Percentiles rank a stretch among this genome's conserved stretches.
These are phyloP conservation scores for Plectranthus barbatus DNA, from an alignment of 257 asterid species.

Conservation along the genomic window DNA sequence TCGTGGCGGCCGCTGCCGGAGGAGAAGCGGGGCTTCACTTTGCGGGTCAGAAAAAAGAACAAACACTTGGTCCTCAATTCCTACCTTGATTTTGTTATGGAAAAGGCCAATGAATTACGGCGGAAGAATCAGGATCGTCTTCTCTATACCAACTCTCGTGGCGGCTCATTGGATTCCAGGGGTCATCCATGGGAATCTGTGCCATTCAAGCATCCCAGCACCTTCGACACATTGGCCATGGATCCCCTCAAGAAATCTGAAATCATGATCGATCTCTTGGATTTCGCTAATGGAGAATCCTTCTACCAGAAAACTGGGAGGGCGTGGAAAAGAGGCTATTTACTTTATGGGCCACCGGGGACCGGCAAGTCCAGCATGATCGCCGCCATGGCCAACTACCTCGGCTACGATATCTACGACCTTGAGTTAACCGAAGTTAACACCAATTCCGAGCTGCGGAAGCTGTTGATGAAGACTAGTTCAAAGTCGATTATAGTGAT, in stretches of 20 bases:
- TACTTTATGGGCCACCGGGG: no score
- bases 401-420: no score
- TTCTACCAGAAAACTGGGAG: no score
- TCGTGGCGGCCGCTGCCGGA: conserved; percentile 59
- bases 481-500: conserved; percentile 53
- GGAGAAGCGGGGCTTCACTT: conserved; percentile 50
- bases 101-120: conserved; percentile 34
- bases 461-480: conserved; percentile 45
- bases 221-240: no score
- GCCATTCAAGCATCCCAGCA: no score
- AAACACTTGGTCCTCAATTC: conserved; percentile 34
- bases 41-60: conserved; percentile 34
- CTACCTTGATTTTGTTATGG: conserved; percentile 41
- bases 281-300: no score
- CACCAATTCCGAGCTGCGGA: conserved; percentile 44
- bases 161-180: conserved; percentile 49
- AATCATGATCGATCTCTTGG: no score
- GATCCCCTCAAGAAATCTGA: no score
- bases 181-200: conserved; percentile 64
- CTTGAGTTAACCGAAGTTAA: no score
- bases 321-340: no score
- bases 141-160: conserved; percentile 47
- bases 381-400: no score
- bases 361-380: no score
- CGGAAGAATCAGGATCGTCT: conserved; percentile 44